Conservation (phyloP, 805 yeast species). For the Hyphopichia homilentoma region DNA sequence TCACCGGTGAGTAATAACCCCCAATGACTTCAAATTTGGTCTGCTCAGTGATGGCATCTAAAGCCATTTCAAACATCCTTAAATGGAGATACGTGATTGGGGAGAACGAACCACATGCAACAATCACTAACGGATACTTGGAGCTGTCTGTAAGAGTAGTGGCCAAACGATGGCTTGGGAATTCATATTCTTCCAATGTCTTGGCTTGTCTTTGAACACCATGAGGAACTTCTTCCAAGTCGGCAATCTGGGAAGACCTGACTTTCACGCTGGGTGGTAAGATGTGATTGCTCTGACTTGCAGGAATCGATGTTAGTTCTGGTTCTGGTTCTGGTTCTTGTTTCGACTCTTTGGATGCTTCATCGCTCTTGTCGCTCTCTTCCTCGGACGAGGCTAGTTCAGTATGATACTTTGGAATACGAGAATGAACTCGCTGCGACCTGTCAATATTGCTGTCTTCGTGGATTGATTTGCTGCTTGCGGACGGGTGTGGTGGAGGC, state of each 20-base stretch:
- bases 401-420: slow-evolving; percentile 54
- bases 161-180: slow-evolving; percentile 85
- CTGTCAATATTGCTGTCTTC: slow-evolving; percentile 6
- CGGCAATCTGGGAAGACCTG: slow-evolving; percentile 71
- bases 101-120: slow-evolving; percentile 96
- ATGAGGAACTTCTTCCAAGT: slow-evolving; percentile 94
- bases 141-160: slow-evolving; percentile 64
- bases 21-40: slow-evolving; percentile 95
- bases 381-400: slow-evolving; percentile 52
- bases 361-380: slow-evolving; percentile 25
- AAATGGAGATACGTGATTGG: slow-evolving; percentile 93
- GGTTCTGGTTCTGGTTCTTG: slow-evolving; percentile 1
- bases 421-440: slow-evolving; percentile 20
- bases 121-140: slow-evolving; percentile 87
- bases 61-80: slow-evolving; percentile 98
- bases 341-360: slow-evolving; percentile 13
- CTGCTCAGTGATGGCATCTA: slow-evolving; percentile 86
- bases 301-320: not conserved
- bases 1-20: slow-evolving; percentile 93
- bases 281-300: slow-evolving; percentile 7
- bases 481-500: slow-evolving; percentile 55
- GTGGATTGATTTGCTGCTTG: slow-evolving; percentile 1
- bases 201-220: slow-evolving; percentile 89
- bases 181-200: slow-evolving; percentile 60
- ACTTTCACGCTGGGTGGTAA: slow-evolving; percentile 44